Conservation (phyloP, 768 basidiomycete genomes). For the Naganishia antarctica region DNA sequence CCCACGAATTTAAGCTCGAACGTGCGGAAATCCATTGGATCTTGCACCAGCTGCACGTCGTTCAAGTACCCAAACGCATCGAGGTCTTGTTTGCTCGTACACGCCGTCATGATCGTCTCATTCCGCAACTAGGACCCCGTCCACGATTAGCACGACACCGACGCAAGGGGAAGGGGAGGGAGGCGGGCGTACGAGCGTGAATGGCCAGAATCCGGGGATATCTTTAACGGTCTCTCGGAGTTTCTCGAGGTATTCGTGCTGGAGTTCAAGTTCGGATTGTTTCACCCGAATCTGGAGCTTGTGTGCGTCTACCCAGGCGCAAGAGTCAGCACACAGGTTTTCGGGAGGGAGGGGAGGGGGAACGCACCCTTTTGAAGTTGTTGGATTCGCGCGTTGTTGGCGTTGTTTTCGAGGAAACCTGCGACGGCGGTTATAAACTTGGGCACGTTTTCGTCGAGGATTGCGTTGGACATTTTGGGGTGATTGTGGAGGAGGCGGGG, state of each 20-base stretch:
- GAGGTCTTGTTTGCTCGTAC: conserved; percentile 57
- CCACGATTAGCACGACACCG: too few species aligned
- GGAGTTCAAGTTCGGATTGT: conserved; percentile 29
- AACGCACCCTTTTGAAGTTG: conserved; percentile 30
- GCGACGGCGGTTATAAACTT: conserved; percentile 14
- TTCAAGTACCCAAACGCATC: conserved; percentile 76
- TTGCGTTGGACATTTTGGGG: conserved; percentile 7
- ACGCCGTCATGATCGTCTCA: conserved; percentile 10
- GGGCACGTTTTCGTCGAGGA: conserved; percentile 8
- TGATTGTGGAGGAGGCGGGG: background rate
- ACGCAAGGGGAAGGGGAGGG: background rate
- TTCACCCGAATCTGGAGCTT: conserved; percentile 25
- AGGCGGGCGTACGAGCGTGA: conserved; percentile 26
- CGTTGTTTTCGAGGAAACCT: conserved; percentile 23
- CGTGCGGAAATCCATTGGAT: conserved; percentile 68
- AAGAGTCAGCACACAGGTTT: too few species aligned
- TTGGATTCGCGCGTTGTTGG: conserved; percentile 23
- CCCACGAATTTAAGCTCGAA: conserved; percentile 85
- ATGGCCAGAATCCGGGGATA: conserved; percentile 43
- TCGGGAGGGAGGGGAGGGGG: too few species aligned
- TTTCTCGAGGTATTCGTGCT: conserved; percentile 1
- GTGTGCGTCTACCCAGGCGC: background rate
- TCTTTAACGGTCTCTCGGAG: conserved; percentile 26
- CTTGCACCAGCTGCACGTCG: conserved; percentile 75
- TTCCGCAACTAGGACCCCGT: conserved; percentile 15